A percentile compares a stretch with the other conserved stretches of the same genome.
Conservation (phyloP, 176 grass and related monocot species). For the Calamus simplicifolius region DNA sequence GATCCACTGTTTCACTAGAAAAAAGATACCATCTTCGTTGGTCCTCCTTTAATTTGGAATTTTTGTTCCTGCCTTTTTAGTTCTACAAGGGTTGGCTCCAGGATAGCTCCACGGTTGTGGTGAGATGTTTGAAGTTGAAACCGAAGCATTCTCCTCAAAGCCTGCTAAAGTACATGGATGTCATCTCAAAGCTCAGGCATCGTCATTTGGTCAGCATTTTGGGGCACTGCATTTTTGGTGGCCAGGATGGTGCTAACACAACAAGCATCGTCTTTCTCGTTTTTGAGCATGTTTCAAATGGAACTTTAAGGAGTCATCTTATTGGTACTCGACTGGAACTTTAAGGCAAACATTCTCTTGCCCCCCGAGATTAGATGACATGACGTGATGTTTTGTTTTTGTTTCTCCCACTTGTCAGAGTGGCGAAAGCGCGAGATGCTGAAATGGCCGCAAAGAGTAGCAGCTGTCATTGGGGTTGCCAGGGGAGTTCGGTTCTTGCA, state of each 20-base stretch:
- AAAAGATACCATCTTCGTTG: slow-evolving; percentile 6
- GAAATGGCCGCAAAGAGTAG: slow-evolving; percentile 65
- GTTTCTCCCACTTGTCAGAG: slow-evolving; percentile 26
- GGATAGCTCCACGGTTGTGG: slow-evolving; percentile 44
- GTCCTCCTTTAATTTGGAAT: slow-evolving; percentile 9
- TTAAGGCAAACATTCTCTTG: not conserved
- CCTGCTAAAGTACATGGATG: slow-evolving; percentile 65
- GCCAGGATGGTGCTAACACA: slow-evolving; percentile 41
- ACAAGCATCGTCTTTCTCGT: slow-evolving; percentile 51
- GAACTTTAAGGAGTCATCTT: slow-evolving; percentile 65
- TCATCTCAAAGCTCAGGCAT: slow-evolving; percentile 70
- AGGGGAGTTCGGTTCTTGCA: slow-evolving; percentile 94
- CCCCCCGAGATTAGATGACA: not conserved
- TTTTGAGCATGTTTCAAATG: slow-evolving; percentile 69
- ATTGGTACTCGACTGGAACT: slow-evolving; percentile 29
- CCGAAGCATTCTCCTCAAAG: slow-evolving; percentile 43
- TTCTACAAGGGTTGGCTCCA: slow-evolving; percentile 33
- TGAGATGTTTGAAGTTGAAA: slow-evolving; percentile 51
- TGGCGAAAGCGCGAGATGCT: slow-evolving; percentile 55
- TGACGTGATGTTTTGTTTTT: not conserved
- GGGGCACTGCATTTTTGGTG: slow-evolving; percentile 65
- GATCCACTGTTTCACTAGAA: not conserved
- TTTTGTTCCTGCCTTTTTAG: slow-evolving; percentile 4
- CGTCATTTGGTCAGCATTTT: slow-evolving; percentile 71
- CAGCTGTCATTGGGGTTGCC: slow-evolving; percentile 46